A percentile compares a stretch with the other conserved stretches of the same genome.
Evolutionary conservation across 441 rosid genomes (phyloP).

Genomic region (Codiaeum variegatum): DNA sequence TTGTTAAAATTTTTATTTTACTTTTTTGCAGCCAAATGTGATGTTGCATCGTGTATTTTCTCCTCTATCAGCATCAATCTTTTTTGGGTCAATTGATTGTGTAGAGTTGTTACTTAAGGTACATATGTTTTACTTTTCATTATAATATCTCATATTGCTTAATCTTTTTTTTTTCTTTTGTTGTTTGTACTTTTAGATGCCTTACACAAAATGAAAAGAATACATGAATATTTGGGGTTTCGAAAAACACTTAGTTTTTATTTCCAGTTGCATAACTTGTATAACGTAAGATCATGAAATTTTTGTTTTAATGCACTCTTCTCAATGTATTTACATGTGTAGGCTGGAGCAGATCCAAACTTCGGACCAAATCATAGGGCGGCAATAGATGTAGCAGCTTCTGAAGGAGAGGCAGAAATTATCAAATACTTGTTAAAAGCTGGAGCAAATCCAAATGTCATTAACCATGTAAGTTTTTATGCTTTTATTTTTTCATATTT

Average conservation of each 20-base stretch:
- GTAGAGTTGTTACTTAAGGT: slow-evolving; percentile 22
- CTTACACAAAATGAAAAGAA: neutral
- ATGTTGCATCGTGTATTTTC: neutral
- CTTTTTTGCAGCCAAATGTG: slow-evolving; percentile 13
- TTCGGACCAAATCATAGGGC: neutral
- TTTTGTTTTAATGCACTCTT: neutral
- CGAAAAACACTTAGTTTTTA: neutral
- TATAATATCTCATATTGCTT: too few relatives aligned
- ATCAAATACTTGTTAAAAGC: slow-evolving; percentile 12
- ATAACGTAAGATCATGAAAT: too few relatives aligned
- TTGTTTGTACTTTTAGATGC: neutral
- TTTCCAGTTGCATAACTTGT: too few relatives aligned
- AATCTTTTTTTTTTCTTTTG: neutral
- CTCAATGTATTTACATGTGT: neutral
- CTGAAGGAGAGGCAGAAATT: neutral
- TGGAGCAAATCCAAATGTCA: slow-evolving; percentile 8
- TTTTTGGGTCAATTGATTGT: slow-evolving; percentile 12
- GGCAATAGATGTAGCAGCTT: neutral
- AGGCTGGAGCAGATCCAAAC: slow-evolving; percentile 21
- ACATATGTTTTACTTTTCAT: neutral
- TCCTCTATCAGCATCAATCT: slow-evolving; percentile 9
- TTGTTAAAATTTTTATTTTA: neutral
- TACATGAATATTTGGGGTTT: neutral
- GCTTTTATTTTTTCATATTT: too few relatives aligned
- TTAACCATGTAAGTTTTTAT: neutral